phyloP scores from a whole-genome alignment of 495 filamentous ascomycete species.

The Chaetomium cochliodes region DNA sequence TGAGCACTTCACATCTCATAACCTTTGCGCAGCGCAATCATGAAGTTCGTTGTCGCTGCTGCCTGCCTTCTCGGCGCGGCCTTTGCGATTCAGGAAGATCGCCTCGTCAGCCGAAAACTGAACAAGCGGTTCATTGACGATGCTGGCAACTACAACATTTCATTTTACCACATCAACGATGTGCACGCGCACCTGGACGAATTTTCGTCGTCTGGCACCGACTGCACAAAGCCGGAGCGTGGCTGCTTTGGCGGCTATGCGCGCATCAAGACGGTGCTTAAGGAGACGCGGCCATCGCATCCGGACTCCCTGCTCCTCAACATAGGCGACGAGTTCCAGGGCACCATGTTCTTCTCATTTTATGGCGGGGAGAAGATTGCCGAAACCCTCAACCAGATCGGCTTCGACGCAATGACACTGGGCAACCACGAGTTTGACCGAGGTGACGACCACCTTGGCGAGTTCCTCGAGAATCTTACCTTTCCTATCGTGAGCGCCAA shows the following conservation, averaged over 20 bases:
- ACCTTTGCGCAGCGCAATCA: not conserved
- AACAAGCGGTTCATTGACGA: constrained; percentile 53
- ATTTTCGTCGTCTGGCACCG: constrained; percentile 54
- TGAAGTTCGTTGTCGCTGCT: constrained; percentile 16
- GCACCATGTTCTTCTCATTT: constrained; percentile 58
- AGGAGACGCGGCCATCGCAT: constrained; percentile 50
- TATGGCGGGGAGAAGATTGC: constrained; percentile 63
- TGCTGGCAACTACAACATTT: constrained; percentile 56
- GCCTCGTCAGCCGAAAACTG: constrained; percentile 42
- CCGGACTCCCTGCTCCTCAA: constrained; percentile 56
- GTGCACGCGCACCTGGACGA: constrained; percentile 61
- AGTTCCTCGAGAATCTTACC: constrained; percentile 55
- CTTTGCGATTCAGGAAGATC: constrained; percentile 31
- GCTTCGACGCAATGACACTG: constrained; percentile 59
- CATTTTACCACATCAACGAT: constrained; percentile 63
- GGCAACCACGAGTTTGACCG: constrained; percentile 61
- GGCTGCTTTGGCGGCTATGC: constrained; percentile 62
- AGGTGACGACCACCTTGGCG: constrained; percentile 50
- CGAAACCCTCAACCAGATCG: constrained; percentile 58
- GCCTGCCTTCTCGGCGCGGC: constrained; percentile 15
- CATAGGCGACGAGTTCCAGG: constrained; percentile 60
- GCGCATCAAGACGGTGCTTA: constrained; percentile 52
- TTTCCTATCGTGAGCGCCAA: constrained; percentile 60
- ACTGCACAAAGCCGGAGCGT: constrained; percentile 49
- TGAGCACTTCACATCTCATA: not conserved